A percentile compares a stretch with the other conserved stretches of the same genome.
Conservation (phyloP, 1,284 basidiomycete genomes). For the Tremellales sp. region DNA sequence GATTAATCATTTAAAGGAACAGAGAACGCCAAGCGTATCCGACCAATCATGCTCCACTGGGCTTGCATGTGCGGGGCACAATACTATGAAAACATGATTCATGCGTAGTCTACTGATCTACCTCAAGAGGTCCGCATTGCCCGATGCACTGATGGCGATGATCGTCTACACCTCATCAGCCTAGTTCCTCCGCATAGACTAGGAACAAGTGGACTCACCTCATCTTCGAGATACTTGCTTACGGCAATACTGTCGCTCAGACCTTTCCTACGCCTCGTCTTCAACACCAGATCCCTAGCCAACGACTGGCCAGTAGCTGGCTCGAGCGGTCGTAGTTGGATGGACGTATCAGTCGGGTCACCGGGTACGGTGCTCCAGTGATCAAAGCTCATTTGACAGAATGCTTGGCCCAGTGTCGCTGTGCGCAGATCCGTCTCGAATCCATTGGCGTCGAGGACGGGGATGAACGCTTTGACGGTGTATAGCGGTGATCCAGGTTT, state of each 20-base stretch:
- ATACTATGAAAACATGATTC: too few relatives aligned
- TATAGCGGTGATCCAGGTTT: constrained; percentile 96
- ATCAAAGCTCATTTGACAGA: constrained; percentile 92
- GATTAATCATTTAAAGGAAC: too few relatives aligned
- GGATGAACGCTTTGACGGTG: constrained; percentile 95
- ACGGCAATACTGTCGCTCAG: constrained; percentile 89
- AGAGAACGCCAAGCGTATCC: too few relatives aligned
- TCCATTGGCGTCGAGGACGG: constrained; percentile 96
- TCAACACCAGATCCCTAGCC: constrained; percentile 87
- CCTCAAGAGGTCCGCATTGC: constrained; percentile 80
- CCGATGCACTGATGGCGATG: constrained; percentile 80
- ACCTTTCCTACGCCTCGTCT: constrained; percentile 93
- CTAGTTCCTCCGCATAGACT: neutral
- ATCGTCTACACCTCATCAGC: constrained; percentile 31
- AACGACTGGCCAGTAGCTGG: constrained; percentile 92
- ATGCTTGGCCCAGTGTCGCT: constrained; percentile 95
- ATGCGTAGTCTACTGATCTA: too few relatives aligned
- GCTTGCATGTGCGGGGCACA: too few relatives aligned
- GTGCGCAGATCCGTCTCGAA: constrained; percentile 98
- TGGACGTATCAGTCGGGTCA: constrained; percentile 93
- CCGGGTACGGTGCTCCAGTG: constrained; percentile 99
- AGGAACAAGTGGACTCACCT: constrained; percentile 48
- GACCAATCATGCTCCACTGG: too few relatives aligned
- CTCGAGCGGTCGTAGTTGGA: constrained; percentile 91
- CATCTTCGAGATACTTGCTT: constrained; percentile 89